Base-by-base conservation (phyloP, 2,329 filamentous ascomycete species). In the Ascochyta fabae region DNA sequence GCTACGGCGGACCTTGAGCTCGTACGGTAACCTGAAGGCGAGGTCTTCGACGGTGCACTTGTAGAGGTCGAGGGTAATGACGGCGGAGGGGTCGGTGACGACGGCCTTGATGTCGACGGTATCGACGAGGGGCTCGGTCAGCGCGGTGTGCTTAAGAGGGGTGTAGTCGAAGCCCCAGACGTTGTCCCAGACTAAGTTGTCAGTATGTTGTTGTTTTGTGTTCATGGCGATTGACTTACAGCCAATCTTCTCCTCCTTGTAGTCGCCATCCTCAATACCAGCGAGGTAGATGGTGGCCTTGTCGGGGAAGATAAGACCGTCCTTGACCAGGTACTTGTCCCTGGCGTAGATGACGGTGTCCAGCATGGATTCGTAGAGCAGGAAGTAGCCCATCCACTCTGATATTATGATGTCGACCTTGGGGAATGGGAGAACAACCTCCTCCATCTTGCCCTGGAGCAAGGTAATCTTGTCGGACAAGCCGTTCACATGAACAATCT, bases 371-470 rank as follows among this genome's bases (percentile, higher is more conserved):
- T 99, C 95, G 80, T 99, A 99, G 59, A 99, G 87, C 48, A 99
- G 82, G 83, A 98, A 98, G 82, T 99, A 99, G 31, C 95, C 95
- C 95, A 99, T 99, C 95, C 95, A 99, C 83, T 99, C 95, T 2
- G 94, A 98, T 77, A 99, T 96, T 80, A 99, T 99, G 76, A 99
- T 99, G 75, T 99, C 95, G 64, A 99, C 95, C 80, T 98, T 91
- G 72, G 92, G 89, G 79, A 90, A 96, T 19, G 95, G 95, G 60
- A 99, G 83, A 72, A 90, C 83, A 41, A 99, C 92, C 81, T 99
- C 95, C 82, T 99, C 95, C 95, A 99, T 99, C 86, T 99, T 99
- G 77, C 95, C 95, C 82, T 98, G 95, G 62, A 99, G 86, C 57
- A 99, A 86, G 48, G 95, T 98, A 77, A 99, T 97, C 86, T 96